Evolutionary conservation across 371 early-diverging fungal species (phyloP).

Genomic region (Umbelopsis sp.): DNA sequence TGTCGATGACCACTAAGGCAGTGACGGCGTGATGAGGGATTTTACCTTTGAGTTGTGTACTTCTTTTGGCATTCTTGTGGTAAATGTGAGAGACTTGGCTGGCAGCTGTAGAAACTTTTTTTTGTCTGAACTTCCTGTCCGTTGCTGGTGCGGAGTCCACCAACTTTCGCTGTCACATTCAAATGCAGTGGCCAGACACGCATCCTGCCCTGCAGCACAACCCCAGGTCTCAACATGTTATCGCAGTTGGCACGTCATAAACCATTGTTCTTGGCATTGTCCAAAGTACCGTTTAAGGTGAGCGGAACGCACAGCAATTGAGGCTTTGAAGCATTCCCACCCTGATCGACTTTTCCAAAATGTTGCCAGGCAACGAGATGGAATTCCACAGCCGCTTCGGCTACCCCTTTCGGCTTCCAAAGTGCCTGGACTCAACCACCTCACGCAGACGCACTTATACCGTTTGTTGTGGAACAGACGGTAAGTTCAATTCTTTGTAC

Average conservation of each 20-base stretch:
- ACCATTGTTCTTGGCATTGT: not conserved
- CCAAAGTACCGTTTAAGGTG: not conserved
- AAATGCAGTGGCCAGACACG: not conserved
- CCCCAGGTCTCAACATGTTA: not conserved
- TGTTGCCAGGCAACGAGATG: not conserved
- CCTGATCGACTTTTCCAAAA: not conserved
- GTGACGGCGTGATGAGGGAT: not conserved
- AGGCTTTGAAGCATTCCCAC: not conserved
- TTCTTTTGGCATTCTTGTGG: slow-evolving; percentile 2
- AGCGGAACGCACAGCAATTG: not conserved
- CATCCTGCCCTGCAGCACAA: not conserved
- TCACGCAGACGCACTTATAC: slow-evolving; percentile 60
- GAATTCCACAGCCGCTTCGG: not conserved
- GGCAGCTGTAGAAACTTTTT: not conserved
- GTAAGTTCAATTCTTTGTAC: slow-evolving; percentile 38
- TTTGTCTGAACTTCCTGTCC: not conserved
- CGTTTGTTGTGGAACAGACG: slow-evolving; percentile 75
- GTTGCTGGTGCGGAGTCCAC: not conserved
- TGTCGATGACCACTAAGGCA: not conserved
- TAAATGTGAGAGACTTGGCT: not conserved
- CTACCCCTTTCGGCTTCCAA: slow-evolving; percentile 8
- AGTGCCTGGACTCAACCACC: slow-evolving; percentile 11
- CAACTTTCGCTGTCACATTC: not conserved
- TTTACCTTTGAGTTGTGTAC: not conserved
- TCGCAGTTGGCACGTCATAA: not conserved